phyloP scores from a whole-genome alignment of 2,329 filamentous ascomycete species.

The Xylaria sp. region DNA sequence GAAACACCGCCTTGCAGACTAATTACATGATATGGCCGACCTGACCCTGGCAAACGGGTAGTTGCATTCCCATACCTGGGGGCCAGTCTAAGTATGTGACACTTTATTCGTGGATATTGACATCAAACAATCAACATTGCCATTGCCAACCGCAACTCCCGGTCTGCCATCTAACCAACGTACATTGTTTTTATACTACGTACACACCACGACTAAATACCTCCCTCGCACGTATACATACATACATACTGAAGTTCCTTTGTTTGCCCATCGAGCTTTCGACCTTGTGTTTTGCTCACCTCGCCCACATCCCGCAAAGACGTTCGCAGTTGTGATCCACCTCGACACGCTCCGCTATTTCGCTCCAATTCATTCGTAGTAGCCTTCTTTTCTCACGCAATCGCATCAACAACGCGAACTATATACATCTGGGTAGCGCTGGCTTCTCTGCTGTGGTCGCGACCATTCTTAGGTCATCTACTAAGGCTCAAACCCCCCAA shows the following conservation, averaged over 20 bases:
- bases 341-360: conserved; percentile 7
- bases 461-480: not conserved
- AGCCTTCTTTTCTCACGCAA: not conserved
- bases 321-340: conserved; percentile 9
- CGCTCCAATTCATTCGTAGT: conserved; percentile 10
- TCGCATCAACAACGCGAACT: conserved; percentile 7
- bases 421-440: not conserved
- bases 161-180: not conserved
- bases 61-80: too few species aligned
- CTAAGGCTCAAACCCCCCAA: not conserved
- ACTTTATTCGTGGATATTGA: not conserved
- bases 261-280: not conserved
- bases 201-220: not conserved
- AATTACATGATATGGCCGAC: too few species aligned
- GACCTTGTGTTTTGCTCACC: not conserved
- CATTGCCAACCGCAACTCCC: conserved; percentile 2
- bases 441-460: not conserved
- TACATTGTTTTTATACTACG: conserved; percentile 1
- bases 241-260: conserved; percentile 6
- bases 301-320: conserved; percentile 2
- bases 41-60: too few species aligned
- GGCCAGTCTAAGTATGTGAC: too few species aligned
- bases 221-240: not conserved
- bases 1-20: too few species aligned
- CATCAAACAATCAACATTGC: conserved; percentile 12